These are phyloP conservation scores for Cutaneotrichosporon spelunceum DNA, from an alignment of 1,284 basidiomycete genomes.

Conservation along the genomic window DNA sequence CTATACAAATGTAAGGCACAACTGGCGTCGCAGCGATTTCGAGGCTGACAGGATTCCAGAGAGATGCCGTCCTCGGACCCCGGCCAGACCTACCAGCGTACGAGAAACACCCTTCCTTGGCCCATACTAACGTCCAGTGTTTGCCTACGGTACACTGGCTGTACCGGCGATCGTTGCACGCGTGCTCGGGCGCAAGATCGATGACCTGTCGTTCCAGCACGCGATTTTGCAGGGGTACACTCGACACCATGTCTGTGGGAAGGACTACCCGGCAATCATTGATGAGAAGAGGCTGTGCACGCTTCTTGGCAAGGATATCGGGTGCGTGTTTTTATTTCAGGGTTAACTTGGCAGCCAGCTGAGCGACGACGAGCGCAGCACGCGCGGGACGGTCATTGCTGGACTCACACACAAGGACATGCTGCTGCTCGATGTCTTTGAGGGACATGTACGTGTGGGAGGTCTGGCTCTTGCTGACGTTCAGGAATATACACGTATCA, in stretches of 20 bases:
- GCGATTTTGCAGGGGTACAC: slow-evolving; percentile 67
- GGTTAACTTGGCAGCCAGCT: slow-evolving; percentile 47
- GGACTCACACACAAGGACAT: slow-evolving; percentile 65
- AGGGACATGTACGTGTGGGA: slow-evolving; percentile 55
- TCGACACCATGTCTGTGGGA: slow-evolving; percentile 62
- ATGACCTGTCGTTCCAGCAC: slow-evolving; percentile 60
- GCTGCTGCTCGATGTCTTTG: slow-evolving; percentile 65
- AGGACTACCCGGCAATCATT: slow-evolving; percentile 76
- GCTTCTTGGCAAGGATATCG: slow-evolving; percentile 2
- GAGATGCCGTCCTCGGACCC: slow-evolving; percentile 15
- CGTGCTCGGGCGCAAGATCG: slow-evolving; percentile 62
- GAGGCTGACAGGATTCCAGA: slow-evolving; percentile 1
- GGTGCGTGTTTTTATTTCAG: slow-evolving; percentile 14
- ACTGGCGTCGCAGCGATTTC: no score
- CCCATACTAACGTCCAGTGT: slow-evolving; percentile 54
- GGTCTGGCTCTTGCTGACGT: no score
- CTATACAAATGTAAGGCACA: no score
- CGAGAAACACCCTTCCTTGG: background rate
- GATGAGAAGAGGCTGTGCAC: slow-evolving; percentile 29
- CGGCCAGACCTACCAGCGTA: slow-evolving; percentile 10
- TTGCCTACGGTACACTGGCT: slow-evolving; percentile 83
- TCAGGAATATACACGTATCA: no score
- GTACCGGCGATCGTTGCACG: slow-evolving; percentile 65
- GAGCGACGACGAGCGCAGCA: slow-evolving; percentile 56
- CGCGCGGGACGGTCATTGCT: slow-evolving; percentile 66